Percentiles rank a stretch among this genome's conserved stretches.
Evolutionary conservation across 164 flowering plant genomes (phyloP).

Genomic region (Tetrastigma voinierianum): DNA sequence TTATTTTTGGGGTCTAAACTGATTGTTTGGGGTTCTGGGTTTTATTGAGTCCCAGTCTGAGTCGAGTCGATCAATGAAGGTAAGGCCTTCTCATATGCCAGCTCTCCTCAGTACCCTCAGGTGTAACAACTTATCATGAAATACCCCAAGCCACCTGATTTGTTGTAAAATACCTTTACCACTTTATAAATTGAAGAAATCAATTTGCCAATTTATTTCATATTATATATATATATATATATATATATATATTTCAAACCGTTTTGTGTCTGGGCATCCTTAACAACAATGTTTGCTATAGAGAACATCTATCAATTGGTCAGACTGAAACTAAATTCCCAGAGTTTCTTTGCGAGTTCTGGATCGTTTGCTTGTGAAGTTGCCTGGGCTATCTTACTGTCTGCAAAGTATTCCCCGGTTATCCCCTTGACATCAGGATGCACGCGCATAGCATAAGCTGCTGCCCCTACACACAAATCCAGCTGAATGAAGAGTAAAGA

Average conservation of each 20-base stretch:
- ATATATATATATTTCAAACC: too few relatives aligned
- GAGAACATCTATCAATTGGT: constrained; percentile 2
- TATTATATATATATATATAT: too few relatives aligned
- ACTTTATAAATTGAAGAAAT: constrained; percentile 3
- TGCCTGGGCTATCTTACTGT: constrained; percentile 40
- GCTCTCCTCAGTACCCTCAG: constrained; percentile 10
- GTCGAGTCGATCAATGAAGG: constrained; percentile 3
- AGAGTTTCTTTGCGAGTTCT: constrained; percentile 47
- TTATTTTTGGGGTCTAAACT: constrained; percentile 11
- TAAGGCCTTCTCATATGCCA: constrained; percentile 1
- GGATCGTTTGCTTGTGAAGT: constrained; percentile 23
- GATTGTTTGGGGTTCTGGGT: constrained; percentile 17
- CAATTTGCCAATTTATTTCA: constrained; percentile 1
- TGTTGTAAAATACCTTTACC: constrained; percentile 19
- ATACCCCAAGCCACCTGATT: constrained; percentile 17
- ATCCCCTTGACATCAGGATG: constrained; percentile 48
- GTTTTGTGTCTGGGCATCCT: background rate
- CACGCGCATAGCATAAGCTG: constrained; percentile 62
- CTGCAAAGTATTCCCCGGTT: constrained; percentile 44
- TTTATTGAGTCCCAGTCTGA: constrained; percentile 1
- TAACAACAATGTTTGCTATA: background rate
- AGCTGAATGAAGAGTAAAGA: background rate
- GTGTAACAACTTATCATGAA: constrained; percentile 8
- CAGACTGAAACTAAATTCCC: constrained; percentile 54
- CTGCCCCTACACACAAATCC: constrained; percentile 41